phyloP scores from a whole-genome alignment of 176 grass and related monocot species.

The Pontederia paniculata region DNA sequence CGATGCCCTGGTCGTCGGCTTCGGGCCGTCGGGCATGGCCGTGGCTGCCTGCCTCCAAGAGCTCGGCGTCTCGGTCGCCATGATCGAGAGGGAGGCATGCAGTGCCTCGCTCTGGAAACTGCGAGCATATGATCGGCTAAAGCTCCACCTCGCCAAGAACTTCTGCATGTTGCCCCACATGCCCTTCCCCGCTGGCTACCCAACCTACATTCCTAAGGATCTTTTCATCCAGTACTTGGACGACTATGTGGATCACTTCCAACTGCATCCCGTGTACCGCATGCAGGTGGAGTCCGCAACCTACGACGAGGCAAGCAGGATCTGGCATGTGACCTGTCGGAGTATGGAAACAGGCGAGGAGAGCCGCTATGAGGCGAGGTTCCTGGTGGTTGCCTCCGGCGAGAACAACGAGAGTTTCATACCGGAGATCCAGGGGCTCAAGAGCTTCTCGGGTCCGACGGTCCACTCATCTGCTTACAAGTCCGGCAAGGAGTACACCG shows the following conservation, averaged over 20 bases:
- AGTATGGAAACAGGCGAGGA: background rate
- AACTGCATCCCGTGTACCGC: background rate
- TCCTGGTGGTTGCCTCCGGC: constrained; percentile 32
- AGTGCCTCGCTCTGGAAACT: constrained; percentile 25
- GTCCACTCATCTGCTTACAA: constrained; percentile 27
- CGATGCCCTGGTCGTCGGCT: constrained; percentile 16
- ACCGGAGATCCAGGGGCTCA: constrained; percentile 11
- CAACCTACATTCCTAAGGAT: constrained; percentile 18
- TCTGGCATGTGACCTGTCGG: background rate
- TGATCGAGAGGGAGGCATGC: constrained; percentile 21
- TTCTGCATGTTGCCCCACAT: constrained; percentile 27
- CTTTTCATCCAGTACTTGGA: constrained; percentile 24
- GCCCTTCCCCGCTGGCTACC: background rate
- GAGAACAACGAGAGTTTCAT: constrained; percentile 23
- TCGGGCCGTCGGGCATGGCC: constrained; percentile 19
- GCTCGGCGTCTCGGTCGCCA: background rate
- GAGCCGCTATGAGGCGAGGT: background rate
- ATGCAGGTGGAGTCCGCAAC: background rate
- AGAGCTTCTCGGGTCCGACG: constrained; percentile 10
- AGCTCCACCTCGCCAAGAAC: constrained; percentile 30
- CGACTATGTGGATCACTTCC: constrained; percentile 1
- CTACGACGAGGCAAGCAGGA: background rate
- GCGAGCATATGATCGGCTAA: constrained; percentile 25
- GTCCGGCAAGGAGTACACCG: constrained; percentile 13
- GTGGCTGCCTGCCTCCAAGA: constrained; percentile 2